Percentiles rank a stretch among this genome's conserved stretches.
Conservation (phyloP, 2,329 filamentous ascomycete genomes). For the Microascus cirrosus region DNA sequence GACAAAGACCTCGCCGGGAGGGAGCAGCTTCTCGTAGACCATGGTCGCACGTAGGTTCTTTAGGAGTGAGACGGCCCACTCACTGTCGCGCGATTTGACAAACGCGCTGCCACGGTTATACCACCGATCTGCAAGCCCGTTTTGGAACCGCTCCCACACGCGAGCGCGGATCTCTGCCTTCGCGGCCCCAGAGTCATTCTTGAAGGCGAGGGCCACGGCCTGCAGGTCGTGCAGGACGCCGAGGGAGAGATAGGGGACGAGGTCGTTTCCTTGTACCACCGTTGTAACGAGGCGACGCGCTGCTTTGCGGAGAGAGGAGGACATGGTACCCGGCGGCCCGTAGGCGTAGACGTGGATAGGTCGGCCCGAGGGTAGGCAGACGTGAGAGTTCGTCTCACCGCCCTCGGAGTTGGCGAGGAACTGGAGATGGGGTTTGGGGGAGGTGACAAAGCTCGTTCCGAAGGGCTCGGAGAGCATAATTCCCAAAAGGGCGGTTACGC, state of each 20-base stretch:
- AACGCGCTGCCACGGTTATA: constrained; percentile 28
- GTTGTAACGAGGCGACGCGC: constrained; percentile 67
- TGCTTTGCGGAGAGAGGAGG: constrained; percentile 54
- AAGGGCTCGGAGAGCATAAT: constrained; percentile 54
- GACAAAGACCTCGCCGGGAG: constrained; percentile 66
- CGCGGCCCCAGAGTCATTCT: constrained; percentile 56
- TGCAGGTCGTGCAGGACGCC: constrained; percentile 68
- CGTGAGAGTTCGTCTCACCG: constrained; percentile 12
- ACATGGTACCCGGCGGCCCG: constrained; percentile 64
- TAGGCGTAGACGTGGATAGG: constrained; percentile 74
- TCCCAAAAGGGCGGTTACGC: constrained; percentile 58
- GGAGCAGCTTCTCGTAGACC: constrained; percentile 58
- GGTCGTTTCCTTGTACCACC: constrained; percentile 59
- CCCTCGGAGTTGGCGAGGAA: constrained; percentile 20
- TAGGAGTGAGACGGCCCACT: constrained; percentile 59
- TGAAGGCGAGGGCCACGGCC: constrained; percentile 60
- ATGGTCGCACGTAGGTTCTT: constrained; percentile 56
- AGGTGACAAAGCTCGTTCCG: constrained; percentile 52
- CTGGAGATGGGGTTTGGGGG: constrained; percentile 32
- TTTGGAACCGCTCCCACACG: constrained; percentile 54
- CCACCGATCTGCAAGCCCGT: constrained; percentile 51
- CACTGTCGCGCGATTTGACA: constrained; percentile 13
- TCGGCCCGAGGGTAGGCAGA: constrained; percentile 52
- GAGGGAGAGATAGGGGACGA: constrained; percentile 63
- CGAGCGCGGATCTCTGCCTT: constrained; percentile 55